phyloP scores from a whole-genome alignment of 164 flowering plant species.

The Cinnamomum chago region DNA sequence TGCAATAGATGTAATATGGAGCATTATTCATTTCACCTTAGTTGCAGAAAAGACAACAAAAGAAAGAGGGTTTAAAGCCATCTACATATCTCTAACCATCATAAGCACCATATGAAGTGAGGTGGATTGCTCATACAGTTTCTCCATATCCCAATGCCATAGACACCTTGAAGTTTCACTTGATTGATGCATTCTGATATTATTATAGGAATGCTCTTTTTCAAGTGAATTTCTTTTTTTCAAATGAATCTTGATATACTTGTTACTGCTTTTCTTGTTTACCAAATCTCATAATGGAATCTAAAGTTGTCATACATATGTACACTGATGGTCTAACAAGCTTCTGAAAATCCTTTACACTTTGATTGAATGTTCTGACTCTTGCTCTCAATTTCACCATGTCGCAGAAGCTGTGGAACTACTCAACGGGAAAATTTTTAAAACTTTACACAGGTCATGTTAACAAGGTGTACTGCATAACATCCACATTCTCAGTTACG shows the following conservation, averaged over 20 bases:
- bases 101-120: neutral
- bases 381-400: neutral
- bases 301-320: neutral
- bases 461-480: conserved; percentile 65
- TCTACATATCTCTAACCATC: neutral
- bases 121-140: neutral
- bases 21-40: neutral
- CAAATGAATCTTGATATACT: too few relatives aligned
- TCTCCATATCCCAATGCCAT: neutral
- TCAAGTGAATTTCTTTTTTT: too few relatives aligned
- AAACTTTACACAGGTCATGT: conserved; percentile 74
- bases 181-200: too few relatives aligned
- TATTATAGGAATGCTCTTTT: too few relatives aligned
- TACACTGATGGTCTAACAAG: neutral
- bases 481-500: conserved; percentile 80
- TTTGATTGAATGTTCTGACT: neutral
- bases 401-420: conserved; percentile 73
- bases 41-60: neutral
- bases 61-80: neutral
- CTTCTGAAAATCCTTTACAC: neutral
- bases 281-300: neutral
- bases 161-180: neutral
- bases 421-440: conserved; percentile 64
- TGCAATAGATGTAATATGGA: too few relatives aligned
- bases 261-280: too few relatives aligned